Conservation (phyloP, 2,329 filamentous ascomycete species). For the Plenodomus lindquistii region DNA sequence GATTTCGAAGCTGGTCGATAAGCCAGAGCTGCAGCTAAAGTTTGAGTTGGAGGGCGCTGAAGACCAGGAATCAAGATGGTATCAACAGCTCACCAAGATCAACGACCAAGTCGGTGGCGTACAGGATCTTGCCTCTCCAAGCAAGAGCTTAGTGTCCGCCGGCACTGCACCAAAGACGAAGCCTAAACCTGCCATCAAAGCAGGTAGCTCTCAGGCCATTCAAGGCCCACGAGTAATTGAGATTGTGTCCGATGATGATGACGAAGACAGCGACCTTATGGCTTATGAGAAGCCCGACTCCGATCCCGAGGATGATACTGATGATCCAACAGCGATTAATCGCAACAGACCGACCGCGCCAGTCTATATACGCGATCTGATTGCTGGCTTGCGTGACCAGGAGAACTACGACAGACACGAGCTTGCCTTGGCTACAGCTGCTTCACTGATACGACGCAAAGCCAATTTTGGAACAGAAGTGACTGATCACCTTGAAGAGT, state of each 20-base stretch:
- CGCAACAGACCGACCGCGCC: constrained; percentile 82
- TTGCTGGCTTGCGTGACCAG: constrained; percentile 75
- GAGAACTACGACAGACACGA: constrained; percentile 86
- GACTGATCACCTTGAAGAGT: constrained; percentile 77
- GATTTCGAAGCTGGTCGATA: constrained; percentile 66
- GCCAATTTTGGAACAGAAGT: constrained; percentile 87
- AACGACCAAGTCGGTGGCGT: constrained; percentile 64
- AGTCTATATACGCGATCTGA: constrained; percentile 87
- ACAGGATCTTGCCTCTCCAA: constrained; percentile 15
- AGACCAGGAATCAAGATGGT: constrained; percentile 73
- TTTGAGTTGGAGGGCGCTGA: constrained; percentile 83
- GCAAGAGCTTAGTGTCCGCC: neutral
- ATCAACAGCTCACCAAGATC: constrained; percentile 66
- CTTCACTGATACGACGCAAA: constrained; percentile 83
- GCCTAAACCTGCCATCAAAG: constrained; percentile 8
- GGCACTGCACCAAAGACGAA: constrained; percentile 11
- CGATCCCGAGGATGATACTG: constrained; percentile 88
- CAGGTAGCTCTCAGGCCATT: constrained; percentile 25
- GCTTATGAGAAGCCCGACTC: constrained; percentile 85
- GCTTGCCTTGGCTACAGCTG: constrained; percentile 75
- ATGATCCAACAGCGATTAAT: constrained; percentile 85
- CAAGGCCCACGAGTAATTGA: constrained; percentile 54
- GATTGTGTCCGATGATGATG: constrained; percentile 54
- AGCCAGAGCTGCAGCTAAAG: constrained; percentile 71
- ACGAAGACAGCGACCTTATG: constrained; percentile 66